These are phyloP conservation scores for Perkinsus chesapeaki DNA, from an alignment of 169 alveolate species.

Conservation along the genomic window DNA sequence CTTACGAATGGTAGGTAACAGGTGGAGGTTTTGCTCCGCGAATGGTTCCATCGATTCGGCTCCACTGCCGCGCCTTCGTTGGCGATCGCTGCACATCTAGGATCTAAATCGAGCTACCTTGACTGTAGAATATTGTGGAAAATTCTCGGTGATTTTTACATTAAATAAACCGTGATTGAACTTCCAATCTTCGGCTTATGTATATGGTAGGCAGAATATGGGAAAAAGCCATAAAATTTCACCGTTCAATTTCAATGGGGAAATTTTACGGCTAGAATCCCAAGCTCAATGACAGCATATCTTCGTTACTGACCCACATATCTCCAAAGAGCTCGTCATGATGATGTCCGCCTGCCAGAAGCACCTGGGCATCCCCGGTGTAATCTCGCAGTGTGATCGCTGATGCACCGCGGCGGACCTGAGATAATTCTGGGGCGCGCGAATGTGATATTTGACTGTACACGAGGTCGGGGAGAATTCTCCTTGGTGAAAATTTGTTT, in stretches of 20 bases:
- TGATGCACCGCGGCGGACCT: background rate
- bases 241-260: too few relatives aligned
- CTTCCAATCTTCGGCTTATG: too few relatives aligned
- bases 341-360: background rate
- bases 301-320: background rate
- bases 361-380: background rate
- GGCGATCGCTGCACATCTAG: background rate
- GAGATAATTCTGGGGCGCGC: too few relatives aligned
- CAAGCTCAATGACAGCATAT: too few relatives aligned
- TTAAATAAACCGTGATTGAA: too few relatives aligned
- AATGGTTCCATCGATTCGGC: background rate
- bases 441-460: background rate
- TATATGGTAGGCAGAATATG: too few relatives aligned
- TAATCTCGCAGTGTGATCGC: background rate
- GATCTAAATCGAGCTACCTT: too few relatives aligned
- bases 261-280: too few relatives aligned
- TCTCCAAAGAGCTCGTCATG: background rate
- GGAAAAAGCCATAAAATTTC: too few relatives aligned
- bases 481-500: background rate
- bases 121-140: too few relatives aligned
- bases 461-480: background rate
- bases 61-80: background rate
- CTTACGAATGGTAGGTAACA: background rate
- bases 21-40: background rate
- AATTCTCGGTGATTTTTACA: too few relatives aligned